Conservation (phyloP, 73 alveolate genomes). For the Paramecium bursaria region DNA sequence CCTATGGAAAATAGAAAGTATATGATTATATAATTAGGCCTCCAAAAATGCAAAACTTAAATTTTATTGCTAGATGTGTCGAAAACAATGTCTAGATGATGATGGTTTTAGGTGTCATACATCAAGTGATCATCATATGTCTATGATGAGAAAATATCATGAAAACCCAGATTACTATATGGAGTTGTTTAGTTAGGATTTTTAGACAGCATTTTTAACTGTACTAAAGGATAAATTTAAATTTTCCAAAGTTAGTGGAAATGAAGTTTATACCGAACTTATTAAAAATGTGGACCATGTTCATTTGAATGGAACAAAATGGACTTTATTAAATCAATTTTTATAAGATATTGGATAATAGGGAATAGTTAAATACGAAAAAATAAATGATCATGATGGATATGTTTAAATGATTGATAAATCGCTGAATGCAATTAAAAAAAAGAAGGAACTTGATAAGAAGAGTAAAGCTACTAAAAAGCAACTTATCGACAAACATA, state of each 20-base stretch:
- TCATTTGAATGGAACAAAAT: conserved; percentile 68
- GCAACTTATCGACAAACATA: too few species aligned
- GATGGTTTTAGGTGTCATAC: conserved; percentile 69
- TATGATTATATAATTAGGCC: background rate
- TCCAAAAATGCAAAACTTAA: conserved; percentile 57
- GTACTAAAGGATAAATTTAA: conserved; percentile 42
- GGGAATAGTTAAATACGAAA: too few species aligned
- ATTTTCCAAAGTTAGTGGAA: conserved; percentile 36
- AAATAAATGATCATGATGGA: too few species aligned
- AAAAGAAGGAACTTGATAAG: too few species aligned
- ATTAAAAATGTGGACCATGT: conserved; percentile 68
- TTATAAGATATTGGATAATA: conserved; percentile 40
- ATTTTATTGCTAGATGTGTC: conserved; percentile 59
- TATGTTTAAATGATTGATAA: too few species aligned
- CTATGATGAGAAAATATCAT: conserved; percentile 63
- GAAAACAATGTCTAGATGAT: conserved; percentile 68
- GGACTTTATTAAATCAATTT: conserved; percentile 64
- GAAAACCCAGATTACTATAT: conserved; percentile 65
- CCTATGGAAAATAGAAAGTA: conserved; percentile 47
- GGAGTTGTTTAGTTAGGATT: conserved; percentile 63
- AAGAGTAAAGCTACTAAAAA: too few species aligned
- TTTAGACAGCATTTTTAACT: conserved; percentile 59
- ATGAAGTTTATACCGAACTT: conserved; percentile 64
- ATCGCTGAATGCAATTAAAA: too few species aligned
- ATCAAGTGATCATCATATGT: conserved; percentile 63